Evolutionary conservation across 768 basidiomycete species (phyloP).

Genomic region (Psilocybe cubensis): DNA sequence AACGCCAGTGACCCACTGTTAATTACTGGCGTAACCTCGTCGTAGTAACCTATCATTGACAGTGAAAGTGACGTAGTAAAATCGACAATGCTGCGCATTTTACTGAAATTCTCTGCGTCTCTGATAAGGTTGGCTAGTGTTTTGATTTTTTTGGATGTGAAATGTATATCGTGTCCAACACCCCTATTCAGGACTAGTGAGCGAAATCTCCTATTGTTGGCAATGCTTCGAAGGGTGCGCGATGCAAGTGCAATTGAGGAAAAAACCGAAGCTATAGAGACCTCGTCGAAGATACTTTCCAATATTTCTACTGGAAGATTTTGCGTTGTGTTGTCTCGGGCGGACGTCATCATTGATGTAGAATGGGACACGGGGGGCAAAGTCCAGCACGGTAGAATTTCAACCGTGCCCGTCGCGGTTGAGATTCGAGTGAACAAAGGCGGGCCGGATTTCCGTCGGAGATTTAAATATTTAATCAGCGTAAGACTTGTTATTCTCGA

Average conservation of each 20-base stretch:
- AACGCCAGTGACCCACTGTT: background rate
- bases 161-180: background rate
- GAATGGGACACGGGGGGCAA: no score
- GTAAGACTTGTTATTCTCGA: no score
- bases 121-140: background rate
- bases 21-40: background rate
- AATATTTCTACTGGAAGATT: no score
- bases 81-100: background rate
- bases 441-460: no score
- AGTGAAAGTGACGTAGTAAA: background rate
- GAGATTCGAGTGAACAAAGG: no score
- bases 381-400: no score
- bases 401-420: no score
- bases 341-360: no score
- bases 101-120: background rate
- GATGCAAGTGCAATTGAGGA: background rate
- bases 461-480: no score
- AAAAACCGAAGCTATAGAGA: no score
- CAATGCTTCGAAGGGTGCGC: background rate
- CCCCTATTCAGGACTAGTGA: background rate
- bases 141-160: background rate
- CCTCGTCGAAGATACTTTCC: no score
- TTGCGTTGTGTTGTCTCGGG: no score
- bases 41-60: background rate
- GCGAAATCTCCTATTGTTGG: background rate